phyloP scores from a whole-genome alignment of 257 asterid genomes.

The Linaria vulgaris region DNA sequence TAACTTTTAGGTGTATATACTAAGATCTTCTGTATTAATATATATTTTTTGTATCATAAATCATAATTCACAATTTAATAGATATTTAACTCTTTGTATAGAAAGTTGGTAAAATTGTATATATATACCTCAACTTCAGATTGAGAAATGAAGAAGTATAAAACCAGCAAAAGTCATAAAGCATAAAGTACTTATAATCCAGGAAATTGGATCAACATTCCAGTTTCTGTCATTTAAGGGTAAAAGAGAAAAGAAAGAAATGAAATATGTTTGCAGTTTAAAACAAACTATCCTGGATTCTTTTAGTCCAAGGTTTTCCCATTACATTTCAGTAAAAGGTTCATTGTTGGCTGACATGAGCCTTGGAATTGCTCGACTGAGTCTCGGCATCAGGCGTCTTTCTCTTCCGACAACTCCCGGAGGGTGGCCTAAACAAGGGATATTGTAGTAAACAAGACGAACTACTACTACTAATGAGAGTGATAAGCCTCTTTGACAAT shows the following conservation, averaged over 20 bases:
- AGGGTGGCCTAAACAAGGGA: constrained; percentile 48
- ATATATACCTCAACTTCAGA: too few species aligned
- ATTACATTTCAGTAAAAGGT: background rate
- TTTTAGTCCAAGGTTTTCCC: background rate
- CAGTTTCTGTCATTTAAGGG: background rate
- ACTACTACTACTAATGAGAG: too few species aligned
- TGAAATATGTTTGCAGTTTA: background rate
- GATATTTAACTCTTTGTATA: too few species aligned
- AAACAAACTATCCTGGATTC: background rate
- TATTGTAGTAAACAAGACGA: background rate
- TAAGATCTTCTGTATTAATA: background rate
- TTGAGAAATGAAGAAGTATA: background rate
- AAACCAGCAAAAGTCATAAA: background rate
- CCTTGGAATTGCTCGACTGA: constrained; percentile 31
- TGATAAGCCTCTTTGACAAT: background rate
- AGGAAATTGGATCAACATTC: background rate
- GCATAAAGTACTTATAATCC: background rate
- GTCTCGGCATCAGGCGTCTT: constrained; percentile 43
- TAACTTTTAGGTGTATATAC: background rate
- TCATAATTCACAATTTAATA: too few species aligned
- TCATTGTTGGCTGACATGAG: constrained; percentile 19
- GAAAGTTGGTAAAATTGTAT: too few species aligned
- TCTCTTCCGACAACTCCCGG: constrained; percentile 35
- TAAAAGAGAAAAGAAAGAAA: background rate
- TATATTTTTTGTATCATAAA: background rate